Conservation (phyloP, 2,329 filamentous ascomycete species). For the Didymella sp. region DNA sequence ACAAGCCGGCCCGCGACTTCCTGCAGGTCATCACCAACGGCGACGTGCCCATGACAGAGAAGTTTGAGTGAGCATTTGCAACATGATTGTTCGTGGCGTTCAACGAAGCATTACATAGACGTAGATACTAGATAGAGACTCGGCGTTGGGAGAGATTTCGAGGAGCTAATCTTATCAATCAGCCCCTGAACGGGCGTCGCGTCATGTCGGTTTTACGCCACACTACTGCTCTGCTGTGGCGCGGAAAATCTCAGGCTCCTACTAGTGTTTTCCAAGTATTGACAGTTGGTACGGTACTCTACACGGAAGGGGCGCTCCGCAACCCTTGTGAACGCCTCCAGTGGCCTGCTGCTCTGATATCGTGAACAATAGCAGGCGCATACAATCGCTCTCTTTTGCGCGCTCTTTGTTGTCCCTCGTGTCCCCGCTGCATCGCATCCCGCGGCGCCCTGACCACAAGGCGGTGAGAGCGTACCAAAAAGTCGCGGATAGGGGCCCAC, state of each 20-base stretch:
- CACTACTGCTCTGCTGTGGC: too few relatives aligned
- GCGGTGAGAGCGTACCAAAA: slow-evolving; percentile 21
- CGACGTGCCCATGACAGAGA: slow-evolving; percentile 67
- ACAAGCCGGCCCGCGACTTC: slow-evolving; percentile 74
- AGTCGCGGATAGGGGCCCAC: slow-evolving; percentile 21
- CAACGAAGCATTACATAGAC: slow-evolving; percentile 1
- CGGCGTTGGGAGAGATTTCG: slow-evolving; percentile 5
- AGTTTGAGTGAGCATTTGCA: slow-evolving; percentile 22
- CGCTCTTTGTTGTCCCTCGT: slow-evolving; percentile 9
- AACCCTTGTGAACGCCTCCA: background rate
- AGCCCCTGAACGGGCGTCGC: too few relatives aligned
- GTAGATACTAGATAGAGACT: background rate
- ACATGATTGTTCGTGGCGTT: background rate
- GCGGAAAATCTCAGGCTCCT: too few relatives aligned
- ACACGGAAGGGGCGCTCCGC: background rate
- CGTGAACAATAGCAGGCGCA: slow-evolving; percentile 7
- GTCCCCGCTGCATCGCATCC: slow-evolving; percentile 11
- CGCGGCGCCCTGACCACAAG: slow-evolving; percentile 19
- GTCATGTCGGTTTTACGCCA: too few relatives aligned
- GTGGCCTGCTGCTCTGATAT: background rate
- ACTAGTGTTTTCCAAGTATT: background rate
- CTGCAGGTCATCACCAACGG: slow-evolving; percentile 73
- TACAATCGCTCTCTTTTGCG: background rate
- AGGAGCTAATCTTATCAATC: background rate
- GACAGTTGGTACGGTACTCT: background rate